Evolutionary conservation across 306 rosid species (phyloP).

Genomic region (Parietaria judaica): DNA sequence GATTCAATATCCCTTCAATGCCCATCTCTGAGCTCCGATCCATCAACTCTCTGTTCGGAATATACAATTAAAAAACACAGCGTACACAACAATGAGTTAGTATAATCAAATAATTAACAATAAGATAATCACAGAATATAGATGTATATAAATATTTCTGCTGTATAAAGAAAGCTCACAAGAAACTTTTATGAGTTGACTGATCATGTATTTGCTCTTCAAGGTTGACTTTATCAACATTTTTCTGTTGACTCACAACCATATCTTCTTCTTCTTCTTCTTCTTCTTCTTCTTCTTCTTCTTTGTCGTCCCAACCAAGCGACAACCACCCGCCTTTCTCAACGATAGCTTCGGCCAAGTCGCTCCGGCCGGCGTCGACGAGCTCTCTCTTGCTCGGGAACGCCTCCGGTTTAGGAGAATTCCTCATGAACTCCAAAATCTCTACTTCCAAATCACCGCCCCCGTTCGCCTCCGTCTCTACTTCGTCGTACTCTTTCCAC

Average conservation of each 20-base stretch:
- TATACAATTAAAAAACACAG: neutral
- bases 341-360: conserved; percentile 63
- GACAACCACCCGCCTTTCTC: conserved; percentile 82
- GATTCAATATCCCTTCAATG: conserved; percentile 78
- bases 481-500: neutral
- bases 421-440: conserved; percentile 81
- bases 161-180: neutral
- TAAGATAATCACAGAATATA: neutral
- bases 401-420: conserved; percentile 43
- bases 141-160: neutral
- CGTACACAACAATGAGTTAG: neutral
- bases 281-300: conserved; percentile 4
- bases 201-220: conserved; percentile 14
- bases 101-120: too few species aligned
- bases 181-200: too few species aligned
- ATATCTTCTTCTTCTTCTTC: conserved; percentile 2
- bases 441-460: conserved; percentile 38
- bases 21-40: conserved; percentile 45
- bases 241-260: neutral
- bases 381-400: conserved; percentile 71
- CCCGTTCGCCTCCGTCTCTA: too few species aligned
- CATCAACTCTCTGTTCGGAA: conserved; percentile 38
- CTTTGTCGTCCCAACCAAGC: conserved; percentile 69
- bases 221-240: neutral
- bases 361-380: conserved; percentile 65